Evolutionary conservation across 1,139 yeast genomes (phyloP), one percentile per base, ranked within the genome.

Genomic region (Meyerozyma carpophila): DNA sequence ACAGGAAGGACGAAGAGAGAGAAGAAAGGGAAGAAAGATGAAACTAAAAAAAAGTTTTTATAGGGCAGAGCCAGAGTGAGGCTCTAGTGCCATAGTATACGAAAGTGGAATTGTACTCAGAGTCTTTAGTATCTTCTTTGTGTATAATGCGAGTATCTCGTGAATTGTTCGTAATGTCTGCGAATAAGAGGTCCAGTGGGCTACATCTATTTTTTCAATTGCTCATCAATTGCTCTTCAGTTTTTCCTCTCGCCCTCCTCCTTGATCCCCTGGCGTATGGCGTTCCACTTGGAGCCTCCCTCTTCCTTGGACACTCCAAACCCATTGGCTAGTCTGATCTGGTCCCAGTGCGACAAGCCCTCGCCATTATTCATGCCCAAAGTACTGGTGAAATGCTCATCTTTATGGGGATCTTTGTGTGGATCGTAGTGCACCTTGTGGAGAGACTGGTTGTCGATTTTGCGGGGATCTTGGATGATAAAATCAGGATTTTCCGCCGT

Each of bases 401-500:
- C 37, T 28, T 44, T 41, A 20, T 60, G 59, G 8, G 66, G 63
- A 32, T 54, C 55, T 28, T 44, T 41, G 25, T 60, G 59, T 7
- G 66, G 63, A 32, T 54, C 55, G 40, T 57, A 62, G 32, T 56
- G 59, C 7, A 65, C 68, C 46, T 66, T 63, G 43, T 66, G 65
- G 38, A 53, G 43, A 1, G 49, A 39, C 27, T 55, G 50, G 37
- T 55, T 59, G 7, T 64, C 62, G 43, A 57, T 58, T 0, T 54
- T 55, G 44, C 73, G 55, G 2, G 76, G 77, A 45, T 73, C 75
- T 39, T 63, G 62, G 41, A 70, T 53, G 3, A 67, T 64, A 46
- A 54, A 63, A 38, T 60, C 55, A 3, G 73, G 66, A 46, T 72
- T 72, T 11, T 58, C 56, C 6, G 66, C 56, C 1, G 74, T 57